Base-by-base conservation (phyloP, 345 rosid species). In the Barbarea vulgaris region DNA sequence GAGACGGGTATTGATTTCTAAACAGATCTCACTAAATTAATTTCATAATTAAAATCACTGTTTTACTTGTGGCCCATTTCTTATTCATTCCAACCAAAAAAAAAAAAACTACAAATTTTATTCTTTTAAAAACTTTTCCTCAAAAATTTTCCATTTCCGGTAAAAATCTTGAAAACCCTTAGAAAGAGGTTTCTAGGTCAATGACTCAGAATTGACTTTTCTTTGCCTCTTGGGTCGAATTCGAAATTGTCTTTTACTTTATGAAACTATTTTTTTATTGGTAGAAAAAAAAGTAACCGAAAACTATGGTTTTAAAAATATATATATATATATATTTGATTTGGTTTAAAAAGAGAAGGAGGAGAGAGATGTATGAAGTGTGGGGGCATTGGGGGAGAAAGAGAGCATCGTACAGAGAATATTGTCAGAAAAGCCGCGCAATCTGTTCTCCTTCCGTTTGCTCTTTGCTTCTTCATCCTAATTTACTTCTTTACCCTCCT, bases 391-490 rank as follows among this genome's bases (percentile, higher is more conserved):
- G n/a, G n/a, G n/a, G n/a, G 9, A 72, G 70, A 13, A 18, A 76
- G 82, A 30, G 74, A 13, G 79, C 72, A 81, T 76, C 54, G 74
- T 69, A 57, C 83, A 89, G 89, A 85, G 90, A 86, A 86, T 87
- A 87, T 83, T 89, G 92, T 89, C 95, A 87, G 92, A 51, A 78
- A 78, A 67, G 77, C 77, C 77, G 73, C 77, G 67, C 62, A 48
- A 71, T 63, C 71, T 77, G 47, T 25, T 48, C 13, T 48, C 33
- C 53, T 71, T 37, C 70, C 64, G 56, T 70, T 77, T 70, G 61
- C 14, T 57, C 63, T 15, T 36, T 64, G 11, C 62, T 34, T 17
- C 33, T 22, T 41, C 27, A 17, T 30, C 4, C 17, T 12, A 15
- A 37, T 65, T 65, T 71, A 71, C 81, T 0, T 50, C 15, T 72